Base-by-base conservation (phyloP, 2,329 filamentous ascomycete species). In the Alternaria triticina region DNA sequence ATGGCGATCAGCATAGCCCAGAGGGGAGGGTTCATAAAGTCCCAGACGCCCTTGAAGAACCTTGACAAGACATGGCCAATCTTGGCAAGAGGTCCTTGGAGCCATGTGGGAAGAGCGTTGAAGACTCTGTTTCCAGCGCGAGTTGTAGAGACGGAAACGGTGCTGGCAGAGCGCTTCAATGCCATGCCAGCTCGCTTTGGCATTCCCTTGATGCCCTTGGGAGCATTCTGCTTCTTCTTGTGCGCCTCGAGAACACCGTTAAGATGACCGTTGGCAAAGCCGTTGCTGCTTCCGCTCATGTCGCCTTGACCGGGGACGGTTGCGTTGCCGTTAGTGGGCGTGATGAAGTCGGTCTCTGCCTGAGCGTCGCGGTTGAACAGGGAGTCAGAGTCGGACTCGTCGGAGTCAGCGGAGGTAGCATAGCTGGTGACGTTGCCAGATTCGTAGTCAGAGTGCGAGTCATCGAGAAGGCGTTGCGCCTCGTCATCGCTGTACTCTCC, bases 1-100 rank as follows among this genome's bases (percentile, higher is more conserved):
- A 98, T 90, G n/a, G 96, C 93, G 43, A 90, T 84, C 33, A 98
- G 83, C 96, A 99, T 98, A 28, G 96, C 94, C 94, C 94, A 98
- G 25, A 99, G 89, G 1, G 96, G 96, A 45, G 96, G 95, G 81
- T 98, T 98, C 95, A 99, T 98, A 79, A 97, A 97, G 51, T 92
- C 91, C 91, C 92, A 96, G 12, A 94, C 78, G 56, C 94, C 94
- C 52, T 81, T 82, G 70, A 87, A 81, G 70, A 92, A 90, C 66
- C 78, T 86, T 79, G 70, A 71, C 28, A 82, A 57, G 45, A 78
- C 81, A 30, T 74, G 78, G 47, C 78, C 82, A 17, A 82, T 66
- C 23, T 78, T 82, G 10, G 82, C 79, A 5, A 89, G 73, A 7
- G 76, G 69, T 54, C 81, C 85, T 71, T 90, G 88, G 1, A 87